Conservation (phyloP, 768 basidiomycete genomes). For the Trametes sanguinea region DNA sequence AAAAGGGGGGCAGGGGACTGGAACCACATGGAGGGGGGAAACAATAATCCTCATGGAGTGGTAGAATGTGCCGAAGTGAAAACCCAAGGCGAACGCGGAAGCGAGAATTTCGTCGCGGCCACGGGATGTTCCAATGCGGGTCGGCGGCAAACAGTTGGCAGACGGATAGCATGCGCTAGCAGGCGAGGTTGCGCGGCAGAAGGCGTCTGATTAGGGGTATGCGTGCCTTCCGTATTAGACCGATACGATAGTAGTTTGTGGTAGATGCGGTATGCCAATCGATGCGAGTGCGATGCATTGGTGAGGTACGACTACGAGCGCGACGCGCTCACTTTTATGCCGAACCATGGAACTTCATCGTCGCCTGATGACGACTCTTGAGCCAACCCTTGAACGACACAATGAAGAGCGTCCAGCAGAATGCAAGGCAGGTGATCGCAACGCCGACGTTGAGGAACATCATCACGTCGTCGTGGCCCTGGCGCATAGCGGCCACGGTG, state of each 20-base stretch:
- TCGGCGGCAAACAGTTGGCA: neutral
- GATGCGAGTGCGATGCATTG: neutral
- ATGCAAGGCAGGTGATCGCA: slow-evolving; percentile 82
- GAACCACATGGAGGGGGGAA: neutral
- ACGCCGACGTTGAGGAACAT: slow-evolving; percentile 88
- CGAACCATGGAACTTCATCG: slow-evolving; percentile 38
- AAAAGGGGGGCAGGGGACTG: neutral
- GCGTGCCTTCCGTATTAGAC: slow-evolving; percentile 1
- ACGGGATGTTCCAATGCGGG: neutral
- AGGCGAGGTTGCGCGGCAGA: neutral
- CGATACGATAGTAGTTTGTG: neutral
- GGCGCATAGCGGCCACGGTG: slow-evolving; percentile 88
- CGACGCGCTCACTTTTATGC: slow-evolving; percentile 27
- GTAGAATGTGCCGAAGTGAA: neutral
- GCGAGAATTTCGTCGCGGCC: neutral
- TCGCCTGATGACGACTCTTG: slow-evolving; percentile 43
- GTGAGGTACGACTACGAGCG: neutral
- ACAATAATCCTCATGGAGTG: neutral
- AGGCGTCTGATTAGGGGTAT: slow-evolving; percentile 21
- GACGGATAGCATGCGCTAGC: neutral
- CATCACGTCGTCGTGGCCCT: slow-evolving; percentile 84
- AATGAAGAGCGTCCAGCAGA: slow-evolving; percentile 78
- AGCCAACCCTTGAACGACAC: slow-evolving; percentile 85
- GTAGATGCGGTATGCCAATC: neutral
- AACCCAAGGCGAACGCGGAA: neutral